Conservation (phyloP, 169 alveolate species). For the Eimeria praecox region DNA sequence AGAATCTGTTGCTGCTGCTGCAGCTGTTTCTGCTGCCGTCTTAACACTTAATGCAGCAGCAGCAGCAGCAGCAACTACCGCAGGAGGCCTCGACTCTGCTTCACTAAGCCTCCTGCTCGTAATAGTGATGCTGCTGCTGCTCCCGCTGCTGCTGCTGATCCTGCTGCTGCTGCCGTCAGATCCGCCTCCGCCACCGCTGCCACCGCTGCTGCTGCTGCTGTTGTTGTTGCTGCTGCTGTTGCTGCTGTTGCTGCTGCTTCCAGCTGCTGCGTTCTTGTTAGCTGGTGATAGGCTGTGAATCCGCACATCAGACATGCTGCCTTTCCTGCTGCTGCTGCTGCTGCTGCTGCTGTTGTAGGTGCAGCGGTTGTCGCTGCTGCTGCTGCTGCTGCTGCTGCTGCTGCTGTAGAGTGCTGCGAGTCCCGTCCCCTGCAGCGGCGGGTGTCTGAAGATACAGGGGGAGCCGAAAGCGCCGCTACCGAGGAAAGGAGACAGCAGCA, state of each 20-base stretch:
- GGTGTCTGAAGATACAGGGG: background rate
- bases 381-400: slow-evolving; percentile 38
- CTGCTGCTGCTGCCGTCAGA: too few relatives aligned
- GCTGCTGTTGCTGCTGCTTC: slow-evolving; percentile 37
- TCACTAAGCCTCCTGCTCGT: background rate
- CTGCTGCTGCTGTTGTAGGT: background rate
- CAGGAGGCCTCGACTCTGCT: background rate
- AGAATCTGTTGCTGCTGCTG: slow-evolving; percentile 13
- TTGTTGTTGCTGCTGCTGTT: background rate
- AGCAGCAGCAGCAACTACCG: background rate
- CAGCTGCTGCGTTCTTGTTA: too few relatives aligned
- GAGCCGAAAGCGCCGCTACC: background rate
- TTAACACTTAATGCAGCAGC: background rate
- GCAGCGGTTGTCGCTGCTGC: background rate
- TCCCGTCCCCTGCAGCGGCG: background rate
- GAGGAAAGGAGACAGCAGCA: too few relatives aligned
- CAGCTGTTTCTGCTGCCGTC: background rate
- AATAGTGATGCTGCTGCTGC: background rate
- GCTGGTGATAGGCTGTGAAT: too few relatives aligned
- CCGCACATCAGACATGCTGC: too few relatives aligned
- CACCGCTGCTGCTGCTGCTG: background rate
- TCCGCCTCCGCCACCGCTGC: background rate
- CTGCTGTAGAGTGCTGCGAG: slow-evolving; percentile 5
- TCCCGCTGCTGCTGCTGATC: too few relatives aligned
- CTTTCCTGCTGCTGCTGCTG: background rate